Conservation (phyloP, 1,284 basidiomycete genomes). For the Sanghuangporus baumii region DNA sequence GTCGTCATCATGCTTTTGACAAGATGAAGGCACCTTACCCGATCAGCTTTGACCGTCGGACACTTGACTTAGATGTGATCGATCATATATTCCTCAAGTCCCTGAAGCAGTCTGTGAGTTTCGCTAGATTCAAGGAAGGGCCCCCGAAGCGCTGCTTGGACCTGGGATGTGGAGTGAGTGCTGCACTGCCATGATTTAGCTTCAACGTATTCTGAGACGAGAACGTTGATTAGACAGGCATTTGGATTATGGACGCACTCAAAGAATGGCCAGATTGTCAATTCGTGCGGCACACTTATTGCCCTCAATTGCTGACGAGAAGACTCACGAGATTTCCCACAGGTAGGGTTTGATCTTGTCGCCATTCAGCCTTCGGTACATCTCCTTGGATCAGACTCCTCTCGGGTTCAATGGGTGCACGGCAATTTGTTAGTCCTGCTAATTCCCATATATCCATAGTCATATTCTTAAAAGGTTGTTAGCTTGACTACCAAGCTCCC, state of each 20-base stretch:
- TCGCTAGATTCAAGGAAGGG: conserved; percentile 43
- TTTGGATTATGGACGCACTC: conserved; percentile 68
- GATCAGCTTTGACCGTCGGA: conserved; percentile 55
- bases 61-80: conserved; percentile 61
- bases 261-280: conserved; percentile 61
- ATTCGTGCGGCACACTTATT: conserved; percentile 43
- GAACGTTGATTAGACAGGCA: conserved; percentile 43
- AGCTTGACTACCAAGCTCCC: conserved; percentile 69
- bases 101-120: conserved; percentile 46
- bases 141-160: conserved; percentile 51
- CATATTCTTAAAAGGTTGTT: conserved; percentile 1
- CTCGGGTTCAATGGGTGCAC: conserved; percentile 61
- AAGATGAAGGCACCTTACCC: conserved; percentile 71
- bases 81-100: conserved; percentile 49
- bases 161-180: conserved; percentile 64
- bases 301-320: neutral
- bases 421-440: conserved; percentile 62
- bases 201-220: neutral
- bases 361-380: conserved; percentile 57
- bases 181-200: neutral
- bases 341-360: conserved; percentile 74
- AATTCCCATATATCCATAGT: neutral
- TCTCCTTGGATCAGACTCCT: conserved; percentile 43
- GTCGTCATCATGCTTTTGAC: conserved; percentile 58
- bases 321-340: neutral